A percentile compares a stretch with the other conserved stretches of the same genome.
Conservation (phyloP, 371 early-diverging fungal species). For the Actinomortierella wolfii region DNA sequence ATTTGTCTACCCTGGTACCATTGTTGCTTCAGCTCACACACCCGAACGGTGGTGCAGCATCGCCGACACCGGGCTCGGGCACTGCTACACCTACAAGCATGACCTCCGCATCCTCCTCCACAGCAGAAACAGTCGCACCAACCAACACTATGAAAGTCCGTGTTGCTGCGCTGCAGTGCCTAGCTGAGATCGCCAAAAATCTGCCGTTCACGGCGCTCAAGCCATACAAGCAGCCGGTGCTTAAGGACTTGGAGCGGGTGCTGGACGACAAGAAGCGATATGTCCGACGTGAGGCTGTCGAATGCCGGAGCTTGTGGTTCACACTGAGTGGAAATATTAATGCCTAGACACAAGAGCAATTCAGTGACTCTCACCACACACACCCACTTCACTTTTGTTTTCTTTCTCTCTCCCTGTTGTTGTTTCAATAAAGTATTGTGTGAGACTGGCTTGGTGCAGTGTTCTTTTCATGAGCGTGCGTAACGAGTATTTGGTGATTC, state of each 20-base stretch:
- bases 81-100: no score
- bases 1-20: slow-evolving; percentile 56
- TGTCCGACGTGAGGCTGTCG: slow-evolving; percentile 88
- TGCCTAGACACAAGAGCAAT: no score
- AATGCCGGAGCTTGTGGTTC: slow-evolving; percentile 86
- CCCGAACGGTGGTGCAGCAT: slow-evolving; percentile 16
- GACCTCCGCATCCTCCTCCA: no score
- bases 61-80: not conserved
- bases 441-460: no score
- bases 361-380: no score
- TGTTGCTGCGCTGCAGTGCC: slow-evolving; percentile 70
- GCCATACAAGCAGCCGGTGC: slow-evolving; percentile 65
- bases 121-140: no score
- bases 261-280: slow-evolving; percentile 89
- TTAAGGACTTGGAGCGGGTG: slow-evolving; percentile 61
- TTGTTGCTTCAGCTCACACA: slow-evolving; percentile 51
- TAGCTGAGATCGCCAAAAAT: slow-evolving; percentile 69
- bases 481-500: no score
- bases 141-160: slow-evolving; percentile 67
- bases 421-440: no score
- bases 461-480: no score
- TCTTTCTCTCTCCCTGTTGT: no score
- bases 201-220: slow-evolving; percentile 62
- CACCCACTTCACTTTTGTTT: no score
- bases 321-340: slow-evolving; percentile 10